These are phyloP conservation scores for Coleophoma crateriformis DNA, from an alignment of 2,329 filamentous ascomycete species.

Conservation along the genomic window DNA sequence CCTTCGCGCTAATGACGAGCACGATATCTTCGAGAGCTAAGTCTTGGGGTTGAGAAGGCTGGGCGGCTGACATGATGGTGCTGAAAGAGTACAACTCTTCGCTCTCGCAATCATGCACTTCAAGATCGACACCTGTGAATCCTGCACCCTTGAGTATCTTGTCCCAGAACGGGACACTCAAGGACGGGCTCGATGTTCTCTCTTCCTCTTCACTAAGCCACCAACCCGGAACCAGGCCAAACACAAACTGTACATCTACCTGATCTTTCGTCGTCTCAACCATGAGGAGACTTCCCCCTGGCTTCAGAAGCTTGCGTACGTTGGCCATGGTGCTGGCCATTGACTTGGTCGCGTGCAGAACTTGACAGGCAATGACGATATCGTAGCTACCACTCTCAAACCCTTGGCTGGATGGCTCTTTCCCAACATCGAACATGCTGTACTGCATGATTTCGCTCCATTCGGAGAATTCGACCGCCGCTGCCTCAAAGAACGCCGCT, in stretches of 20 bases:
- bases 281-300: conserved; percentile 22
- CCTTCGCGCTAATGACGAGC: no score
- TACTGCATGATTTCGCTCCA: conserved; percentile 21
- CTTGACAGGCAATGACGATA: conserved; percentile 16
- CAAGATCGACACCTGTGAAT: conserved; percentile 10
- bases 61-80: not conserved
- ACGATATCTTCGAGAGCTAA: no score
- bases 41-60: no score
- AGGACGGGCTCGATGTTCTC: conserved; percentile 10
- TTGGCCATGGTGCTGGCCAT: conserved; percentile 21
- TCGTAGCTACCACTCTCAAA: conserved; percentile 15
- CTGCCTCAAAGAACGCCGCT: conserved; percentile 26
- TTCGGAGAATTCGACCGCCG: conserved; percentile 10
- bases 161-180: conserved; percentile 9
- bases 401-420: conserved; percentile 12
- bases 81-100: not conserved
- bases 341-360: conserved; percentile 17
- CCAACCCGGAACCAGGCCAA: conserved; percentile 11
- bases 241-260: conserved; percentile 5
- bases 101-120: conserved; percentile 5
- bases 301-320: conserved; percentile 20
- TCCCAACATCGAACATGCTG: conserved; percentile 18
- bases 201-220: conserved; percentile 16
- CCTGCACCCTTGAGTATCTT: conserved; percentile 5
- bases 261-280: conserved; percentile 13